A percentile compares a stretch with the other conserved stretches of the same genome.
Evolutionary conservation across 1,139 yeast genomes (phyloP).

Genomic region (Yamadazyma siamensis): DNA sequence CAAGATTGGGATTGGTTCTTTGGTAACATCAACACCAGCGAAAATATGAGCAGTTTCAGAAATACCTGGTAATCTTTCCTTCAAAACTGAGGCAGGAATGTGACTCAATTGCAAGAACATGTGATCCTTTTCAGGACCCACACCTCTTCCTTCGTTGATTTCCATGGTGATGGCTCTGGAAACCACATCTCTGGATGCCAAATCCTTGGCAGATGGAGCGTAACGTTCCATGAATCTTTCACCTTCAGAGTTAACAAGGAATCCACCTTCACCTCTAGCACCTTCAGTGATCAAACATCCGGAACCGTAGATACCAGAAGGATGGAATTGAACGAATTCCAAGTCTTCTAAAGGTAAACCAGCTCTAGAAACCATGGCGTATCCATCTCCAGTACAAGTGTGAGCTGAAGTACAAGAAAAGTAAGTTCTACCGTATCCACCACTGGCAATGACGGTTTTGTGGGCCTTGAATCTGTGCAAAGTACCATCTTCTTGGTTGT

Average conservation of each 20-base stretch:
- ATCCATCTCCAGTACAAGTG: slow-evolving; percentile 99
- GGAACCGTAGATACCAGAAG: slow-evolving; percentile 98
- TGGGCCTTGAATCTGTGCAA: slow-evolving; percentile 96
- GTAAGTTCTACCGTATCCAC: slow-evolving; percentile 98
- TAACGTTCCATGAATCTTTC: slow-evolving; percentile 99
- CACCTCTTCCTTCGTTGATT: slow-evolving; percentile 98
- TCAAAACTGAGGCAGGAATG: slow-evolving; percentile 85
- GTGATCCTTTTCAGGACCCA: slow-evolving; percentile 94
- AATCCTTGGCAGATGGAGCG: slow-evolving; percentile 97
- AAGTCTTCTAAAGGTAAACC: slow-evolving; percentile 97
- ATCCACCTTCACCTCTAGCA: slow-evolving; percentile 99
- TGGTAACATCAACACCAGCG: slow-evolving; percentile 98
- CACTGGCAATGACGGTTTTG: slow-evolving; percentile 95
- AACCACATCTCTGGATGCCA: slow-evolving; percentile 98
- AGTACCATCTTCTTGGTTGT: slow-evolving; percentile 98
- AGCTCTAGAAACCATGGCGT: slow-evolving; percentile 97
- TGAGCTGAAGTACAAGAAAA: slow-evolving; percentile 99
- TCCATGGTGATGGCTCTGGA: slow-evolving; percentile 98
- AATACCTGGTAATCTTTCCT: slow-evolving; percentile 98
- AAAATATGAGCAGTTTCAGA: slow-evolving; percentile 98
- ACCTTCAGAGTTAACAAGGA: slow-evolving; percentile 92
- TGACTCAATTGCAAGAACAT: slow-evolving; percentile 92
- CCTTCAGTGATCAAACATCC: slow-evolving; percentile 99
- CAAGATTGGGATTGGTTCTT: slow-evolving; percentile 97
- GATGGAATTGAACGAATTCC: slow-evolving; percentile 98